Evolutionary conservation across 176 grass and related monocot genomes (phyloP).

Genomic region (Oryza meyeriana): DNA sequence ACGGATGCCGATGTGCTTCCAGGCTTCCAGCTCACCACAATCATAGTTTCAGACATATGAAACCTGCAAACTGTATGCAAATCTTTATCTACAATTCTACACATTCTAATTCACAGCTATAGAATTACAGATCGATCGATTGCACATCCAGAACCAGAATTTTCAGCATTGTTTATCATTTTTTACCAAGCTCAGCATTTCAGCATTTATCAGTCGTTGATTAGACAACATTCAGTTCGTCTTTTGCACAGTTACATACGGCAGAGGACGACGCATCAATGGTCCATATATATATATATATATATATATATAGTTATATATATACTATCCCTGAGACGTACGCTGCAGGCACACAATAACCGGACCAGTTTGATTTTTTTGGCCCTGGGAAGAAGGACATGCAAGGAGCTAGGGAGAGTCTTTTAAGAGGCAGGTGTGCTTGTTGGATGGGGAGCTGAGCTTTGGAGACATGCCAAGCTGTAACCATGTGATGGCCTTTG

Average conservation of each 20-base stretch:
- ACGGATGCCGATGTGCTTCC: not conserved
- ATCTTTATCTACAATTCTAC: no score
- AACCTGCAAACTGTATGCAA: not conserved
- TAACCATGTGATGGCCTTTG: not conserved
- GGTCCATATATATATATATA: not conserved
- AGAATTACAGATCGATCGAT: not conserved
- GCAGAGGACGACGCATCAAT: not conserved
- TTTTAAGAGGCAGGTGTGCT: not conserved
- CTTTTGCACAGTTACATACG: not conserved
- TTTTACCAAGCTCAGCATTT: not conserved
- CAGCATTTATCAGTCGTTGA: not conserved
- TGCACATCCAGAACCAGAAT: not conserved
- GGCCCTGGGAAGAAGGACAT: not conserved
- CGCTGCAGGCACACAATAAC: not conserved
- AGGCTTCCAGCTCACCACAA: not conserved
- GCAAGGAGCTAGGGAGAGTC: not conserved
- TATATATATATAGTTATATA: not conserved
- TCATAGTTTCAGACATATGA: not conserved
- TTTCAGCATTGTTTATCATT: not conserved
- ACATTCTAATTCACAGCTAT: not conserved
- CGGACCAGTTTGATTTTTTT: not conserved
- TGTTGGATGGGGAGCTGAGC: not conserved
- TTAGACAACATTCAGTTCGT: not conserved
- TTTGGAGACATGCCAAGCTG: constrained; percentile 29
- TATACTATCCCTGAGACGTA: not conserved